phyloP scores from a whole-genome alignment of 108 stramenopile species.

The Conticribra guillardii region DNA sequence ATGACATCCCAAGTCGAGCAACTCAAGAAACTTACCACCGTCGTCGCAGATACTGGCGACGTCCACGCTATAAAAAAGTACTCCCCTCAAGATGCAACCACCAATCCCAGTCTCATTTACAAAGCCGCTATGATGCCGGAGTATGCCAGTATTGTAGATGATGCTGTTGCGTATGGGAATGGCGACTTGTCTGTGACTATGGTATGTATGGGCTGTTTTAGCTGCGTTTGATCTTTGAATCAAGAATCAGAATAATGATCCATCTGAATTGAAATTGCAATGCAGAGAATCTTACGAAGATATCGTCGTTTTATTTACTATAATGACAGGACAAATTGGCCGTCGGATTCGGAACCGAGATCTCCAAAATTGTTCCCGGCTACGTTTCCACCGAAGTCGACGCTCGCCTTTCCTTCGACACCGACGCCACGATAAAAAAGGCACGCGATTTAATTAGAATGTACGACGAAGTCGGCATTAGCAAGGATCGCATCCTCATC shows the following conservation, averaged over 20 bases:
- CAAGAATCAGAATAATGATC: neutral
- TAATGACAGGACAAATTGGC: constrained; percentile 90
- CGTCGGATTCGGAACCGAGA: constrained; percentile 97
- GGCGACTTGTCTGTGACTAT: constrained; percentile 74
- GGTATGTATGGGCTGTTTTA: constrained; percentile 50
- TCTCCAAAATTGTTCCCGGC: constrained; percentile 97
- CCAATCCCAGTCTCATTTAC: constrained; percentile 97
- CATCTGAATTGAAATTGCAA: neutral
- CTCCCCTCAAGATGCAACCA: constrained; percentile 96
- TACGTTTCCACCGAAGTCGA: constrained; percentile 99
- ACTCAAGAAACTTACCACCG: constrained; percentile 83
- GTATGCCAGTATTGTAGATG: constrained; percentile 81
- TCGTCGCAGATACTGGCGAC: constrained; percentile 91
- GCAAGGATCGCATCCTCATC: constrained; percentile 95
- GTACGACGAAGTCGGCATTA: constrained; percentile 93
- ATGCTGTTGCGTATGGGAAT: constrained; percentile 85
- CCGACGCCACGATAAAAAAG: constrained; percentile 91
- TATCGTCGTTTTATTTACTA: neutral
- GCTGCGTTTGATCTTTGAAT: neutral
- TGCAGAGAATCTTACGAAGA: too few relatives aligned
- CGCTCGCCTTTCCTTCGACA: constrained; percentile 98
- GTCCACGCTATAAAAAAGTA: constrained; percentile 90
- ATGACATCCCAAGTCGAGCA: constrained; percentile 64
- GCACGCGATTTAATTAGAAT: constrained; percentile 93
- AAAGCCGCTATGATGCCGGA: constrained; percentile 86